phyloP scores from a whole-genome alignment of 2,329 filamentous ascomycete species.

The Penicillium digitatum region DNA sequence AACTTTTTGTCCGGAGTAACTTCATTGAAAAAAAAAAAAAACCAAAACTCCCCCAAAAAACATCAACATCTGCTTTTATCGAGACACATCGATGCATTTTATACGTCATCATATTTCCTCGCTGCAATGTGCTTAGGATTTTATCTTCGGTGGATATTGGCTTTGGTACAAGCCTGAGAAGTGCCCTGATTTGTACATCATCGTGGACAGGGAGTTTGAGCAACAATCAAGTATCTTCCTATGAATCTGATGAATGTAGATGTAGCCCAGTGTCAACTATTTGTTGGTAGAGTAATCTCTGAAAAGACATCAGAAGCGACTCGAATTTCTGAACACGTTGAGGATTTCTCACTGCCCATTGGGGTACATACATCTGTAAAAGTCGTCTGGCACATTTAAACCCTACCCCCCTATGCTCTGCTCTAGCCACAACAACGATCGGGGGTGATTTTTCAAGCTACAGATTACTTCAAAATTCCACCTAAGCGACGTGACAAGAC shows the following conservation, averaged over 20 bases:
- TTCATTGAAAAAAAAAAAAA: background rate
- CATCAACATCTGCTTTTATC: background rate
- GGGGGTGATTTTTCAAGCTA: too few relatives aligned
- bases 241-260: background rate
- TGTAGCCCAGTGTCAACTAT: background rate
- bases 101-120: background rate
- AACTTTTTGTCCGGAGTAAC: background rate
- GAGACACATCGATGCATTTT: background rate
- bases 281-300: background rate
- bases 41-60: background rate
- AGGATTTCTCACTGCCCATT: background rate
- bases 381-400: background rate
- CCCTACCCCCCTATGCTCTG: too few relatives aligned
- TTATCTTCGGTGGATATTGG: constrained; percentile 1
- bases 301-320: background rate
- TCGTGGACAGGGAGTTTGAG: background rate
- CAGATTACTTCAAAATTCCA: too few relatives aligned
- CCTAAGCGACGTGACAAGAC: too few relatives aligned
- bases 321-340: background rate
- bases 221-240: background rate
- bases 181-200: background rate
- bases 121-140: background rate
- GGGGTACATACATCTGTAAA: background rate
- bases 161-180: background rate
- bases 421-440: too few relatives aligned